Percentiles rank a stretch among this genome's conserved stretches.
phyloP scores from a whole-genome alignment of 352 stramenopile species.

The Globisporangium viniferum region DNA sequence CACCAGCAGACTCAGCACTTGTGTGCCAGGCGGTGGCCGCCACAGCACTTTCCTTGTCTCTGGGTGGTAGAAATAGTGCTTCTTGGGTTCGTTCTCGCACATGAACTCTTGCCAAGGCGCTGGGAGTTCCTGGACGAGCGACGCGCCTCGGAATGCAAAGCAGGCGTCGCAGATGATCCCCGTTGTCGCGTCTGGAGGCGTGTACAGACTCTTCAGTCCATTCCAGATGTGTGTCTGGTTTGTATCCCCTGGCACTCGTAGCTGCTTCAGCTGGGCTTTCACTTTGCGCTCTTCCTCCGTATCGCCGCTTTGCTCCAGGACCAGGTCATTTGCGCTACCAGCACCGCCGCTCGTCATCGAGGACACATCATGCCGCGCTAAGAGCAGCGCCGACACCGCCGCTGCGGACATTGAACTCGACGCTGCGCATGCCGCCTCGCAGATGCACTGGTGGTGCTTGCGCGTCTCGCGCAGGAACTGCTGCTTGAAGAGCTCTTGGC shows the following conservation, averaged over 20 bases:
- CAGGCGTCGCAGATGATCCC: slow-evolving; percentile 53
- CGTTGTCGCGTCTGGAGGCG: slow-evolving; percentile 37
- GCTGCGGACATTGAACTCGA: slow-evolving; percentile 23
- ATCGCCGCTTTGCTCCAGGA: not conserved
- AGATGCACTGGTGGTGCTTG: slow-evolving; percentile 50
- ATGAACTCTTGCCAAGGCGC: slow-evolving; percentile 44
- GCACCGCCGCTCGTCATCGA: not conserved
- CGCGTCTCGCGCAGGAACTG: slow-evolving; percentile 49
- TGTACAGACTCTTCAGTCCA: slow-evolving; percentile 45
- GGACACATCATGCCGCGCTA: slow-evolving; percentile 22
- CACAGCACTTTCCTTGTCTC: slow-evolving; percentile 39
- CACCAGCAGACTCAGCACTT: slow-evolving; percentile 38
- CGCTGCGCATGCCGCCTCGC: slow-evolving; percentile 25
- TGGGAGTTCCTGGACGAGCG: slow-evolving; percentile 32
- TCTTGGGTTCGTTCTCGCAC: slow-evolving; percentile 35
- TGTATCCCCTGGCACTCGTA: not conserved
- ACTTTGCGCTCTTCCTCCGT: not conserved
- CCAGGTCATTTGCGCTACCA: not conserved
- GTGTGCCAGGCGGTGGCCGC: slow-evolving; percentile 32
- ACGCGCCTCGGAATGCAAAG: slow-evolving; percentile 35
- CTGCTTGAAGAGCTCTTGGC: slow-evolving; percentile 52
- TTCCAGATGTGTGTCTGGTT: slow-evolving; percentile 19
- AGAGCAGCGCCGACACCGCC: slow-evolving; percentile 29
- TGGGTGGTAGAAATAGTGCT: slow-evolving; percentile 55
- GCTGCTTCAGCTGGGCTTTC: slow-evolving; percentile 1